Conservation (phyloP, 2,329 filamentous ascomycete genomes). For the Penicillium occitanis region DNA sequence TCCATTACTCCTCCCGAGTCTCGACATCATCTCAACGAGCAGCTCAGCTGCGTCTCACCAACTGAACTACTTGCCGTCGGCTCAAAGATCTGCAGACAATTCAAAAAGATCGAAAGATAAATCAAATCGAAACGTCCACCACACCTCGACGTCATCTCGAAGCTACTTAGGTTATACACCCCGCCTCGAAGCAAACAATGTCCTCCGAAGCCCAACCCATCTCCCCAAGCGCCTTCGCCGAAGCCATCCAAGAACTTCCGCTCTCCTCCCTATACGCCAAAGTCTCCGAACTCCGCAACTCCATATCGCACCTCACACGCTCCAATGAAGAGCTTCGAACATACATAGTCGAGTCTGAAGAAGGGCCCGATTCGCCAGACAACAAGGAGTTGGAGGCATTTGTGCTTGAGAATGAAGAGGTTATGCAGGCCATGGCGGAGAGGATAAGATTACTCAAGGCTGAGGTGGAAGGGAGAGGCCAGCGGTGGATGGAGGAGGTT, state of each 20-base stretch:
- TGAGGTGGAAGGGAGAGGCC: slow-evolving; percentile 56
- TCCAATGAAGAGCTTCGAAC: slow-evolving; percentile 59
- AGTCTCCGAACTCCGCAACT: slow-evolving; percentile 61
- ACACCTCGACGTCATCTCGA: background rate
- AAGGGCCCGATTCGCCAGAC: slow-evolving; percentile 51
- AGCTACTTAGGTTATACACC: background rate
- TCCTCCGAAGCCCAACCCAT: slow-evolving; percentile 52
- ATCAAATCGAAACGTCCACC: background rate
- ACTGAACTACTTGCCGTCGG: background rate
- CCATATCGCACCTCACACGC: slow-evolving; percentile 56
- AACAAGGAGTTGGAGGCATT: slow-evolving; percentile 36
- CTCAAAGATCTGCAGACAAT: background rate
- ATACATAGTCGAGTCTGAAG: slow-evolving; percentile 40
- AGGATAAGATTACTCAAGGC: slow-evolving; percentile 53
- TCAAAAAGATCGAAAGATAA: background rate
- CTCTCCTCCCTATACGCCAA: slow-evolving; percentile 61
- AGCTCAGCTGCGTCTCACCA: background rate
- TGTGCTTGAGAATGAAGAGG: slow-evolving; percentile 58
- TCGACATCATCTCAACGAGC: background rate
- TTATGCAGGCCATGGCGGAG: slow-evolving; percentile 57
- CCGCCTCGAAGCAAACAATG: slow-evolving; percentile 38
- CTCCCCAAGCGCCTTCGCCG: slow-evolving; percentile 51
- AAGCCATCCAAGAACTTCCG: slow-evolving; percentile 59
- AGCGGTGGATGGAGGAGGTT: slow-evolving; percentile 50
- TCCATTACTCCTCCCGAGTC: background rate